Evolutionary conservation across 2,329 filamentous ascomycete species (phyloP).

Genomic region (Calonectria multiphialidica): DNA sequence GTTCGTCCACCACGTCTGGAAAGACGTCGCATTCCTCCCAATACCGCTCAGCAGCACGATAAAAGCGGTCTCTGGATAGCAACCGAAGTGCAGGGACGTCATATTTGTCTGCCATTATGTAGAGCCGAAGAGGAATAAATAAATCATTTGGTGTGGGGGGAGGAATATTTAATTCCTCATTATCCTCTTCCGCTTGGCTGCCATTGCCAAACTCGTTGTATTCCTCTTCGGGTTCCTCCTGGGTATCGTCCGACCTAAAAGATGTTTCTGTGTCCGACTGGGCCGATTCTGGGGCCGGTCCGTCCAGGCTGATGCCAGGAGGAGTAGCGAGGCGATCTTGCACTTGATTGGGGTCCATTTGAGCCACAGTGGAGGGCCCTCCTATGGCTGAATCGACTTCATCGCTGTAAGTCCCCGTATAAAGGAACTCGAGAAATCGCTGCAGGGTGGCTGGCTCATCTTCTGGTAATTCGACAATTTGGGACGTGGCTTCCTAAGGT

Average conservation of each 20-base stretch:
- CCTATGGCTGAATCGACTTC: not conserved
- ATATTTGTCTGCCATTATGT: constrained; percentile 52
- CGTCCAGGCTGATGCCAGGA: constrained; percentile 6
- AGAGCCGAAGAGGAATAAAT: constrained; percentile 42
- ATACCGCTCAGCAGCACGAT: constrained; percentile 29
- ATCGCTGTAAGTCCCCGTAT: constrained; percentile 39
- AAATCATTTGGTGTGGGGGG: constrained; percentile 11
- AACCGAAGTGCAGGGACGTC: constrained; percentile 48
- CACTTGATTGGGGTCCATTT: constrained; percentile 14
- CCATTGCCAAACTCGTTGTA: constrained; percentile 24
- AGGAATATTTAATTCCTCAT: not conserved
- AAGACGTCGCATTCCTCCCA: constrained; percentile 50
- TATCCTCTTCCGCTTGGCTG: not conserved
- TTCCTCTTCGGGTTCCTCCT: constrained; percentile 13
- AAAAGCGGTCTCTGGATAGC: constrained; percentile 46
- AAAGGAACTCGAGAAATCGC: constrained; percentile 47
- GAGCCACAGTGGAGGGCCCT: not conserved
- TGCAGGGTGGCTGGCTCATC: constrained; percentile 44
- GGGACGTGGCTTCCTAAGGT: constrained; percentile 31
- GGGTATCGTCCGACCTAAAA: not conserved
- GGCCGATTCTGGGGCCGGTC: too few species aligned
- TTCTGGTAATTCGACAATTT: constrained; percentile 41
- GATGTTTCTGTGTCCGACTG: not conserved
- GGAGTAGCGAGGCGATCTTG: constrained; percentile 8
- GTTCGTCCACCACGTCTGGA: constrained; percentile 69